Base-by-base conservation (phyloP, 768 basidiomycete species). In the Chiua virens region DNA sequence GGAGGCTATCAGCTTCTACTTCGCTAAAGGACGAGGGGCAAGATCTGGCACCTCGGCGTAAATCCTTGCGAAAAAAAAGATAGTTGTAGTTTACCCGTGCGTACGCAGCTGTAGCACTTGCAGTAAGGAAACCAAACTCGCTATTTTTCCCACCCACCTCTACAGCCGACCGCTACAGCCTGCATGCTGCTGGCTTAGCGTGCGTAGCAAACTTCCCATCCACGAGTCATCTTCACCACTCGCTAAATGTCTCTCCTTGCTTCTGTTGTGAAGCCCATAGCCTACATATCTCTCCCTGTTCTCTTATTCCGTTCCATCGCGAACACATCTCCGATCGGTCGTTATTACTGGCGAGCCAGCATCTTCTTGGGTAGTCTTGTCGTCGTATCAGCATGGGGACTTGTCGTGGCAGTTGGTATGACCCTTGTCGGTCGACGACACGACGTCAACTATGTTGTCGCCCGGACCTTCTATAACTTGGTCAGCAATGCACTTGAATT, bases 391-490 rank as follows among this genome's bases (percentile, higher is more conserved):
- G 79, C 84, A 55, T 86, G 84, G 73, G 89, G 89, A 43, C 76
- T 87, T 42, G 64, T 88, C 50, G 73, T 85, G 42, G 84, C 87
- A 3, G 73, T 88, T 8, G 80, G 79, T 13, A 76, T 92, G 77
- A 73, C 80, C 18, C 63, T 89, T 39, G 65, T 80, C 17, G 92
- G 92, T 41, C 80, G 80, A 45, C 73, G 86, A 28, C 84, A 82
- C 67, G 87, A 95, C 60, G 86, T 87, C 54, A 92, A 95, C 73
- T 85, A 79, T 59, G 75, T 87, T 62, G 86, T 94, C 38, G 96
- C 93, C 10, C 75, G 88, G 55, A 81, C 80, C 41, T 98, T 98
- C 77, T 91, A 96, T 73, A 60, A 66, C 41, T 50, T 89, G 49
- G 82, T 83, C 43, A 77, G 82, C 30, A 81, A 78, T 17, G 65